Evolutionary conservation across 2,329 filamentous ascomycete genomes (phyloP).

Genomic region (Fusarium acutatum): DNA sequence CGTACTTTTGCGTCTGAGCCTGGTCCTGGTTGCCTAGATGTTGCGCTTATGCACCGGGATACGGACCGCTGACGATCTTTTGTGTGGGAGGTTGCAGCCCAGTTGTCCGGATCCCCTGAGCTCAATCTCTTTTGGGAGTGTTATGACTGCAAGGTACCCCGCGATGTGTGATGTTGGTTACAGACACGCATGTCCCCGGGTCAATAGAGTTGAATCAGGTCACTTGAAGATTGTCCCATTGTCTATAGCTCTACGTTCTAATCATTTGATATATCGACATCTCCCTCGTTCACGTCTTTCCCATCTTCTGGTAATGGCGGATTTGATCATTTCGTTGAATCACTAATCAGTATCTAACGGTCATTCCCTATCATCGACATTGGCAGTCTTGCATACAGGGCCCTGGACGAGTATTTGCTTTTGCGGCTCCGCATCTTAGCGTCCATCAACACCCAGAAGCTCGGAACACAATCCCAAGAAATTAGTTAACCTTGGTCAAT

Average conservation of each 20-base stretch:
- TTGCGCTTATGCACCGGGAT: constrained; percentile 3
- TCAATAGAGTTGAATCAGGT: neutral
- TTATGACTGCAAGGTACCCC: neutral
- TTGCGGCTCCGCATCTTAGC: constrained; percentile 26
- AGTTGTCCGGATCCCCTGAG: neutral
- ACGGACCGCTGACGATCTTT: constrained; percentile 20
- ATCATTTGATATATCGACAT: neutral
- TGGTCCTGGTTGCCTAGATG: neutral
- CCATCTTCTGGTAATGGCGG: accelerated
- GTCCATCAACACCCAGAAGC: neutral
- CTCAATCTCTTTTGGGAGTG: neutral
- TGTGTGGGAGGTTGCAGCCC: neutral
- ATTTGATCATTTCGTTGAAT: neutral
- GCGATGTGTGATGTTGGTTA: neutral
- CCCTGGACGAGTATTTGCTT: constrained; percentile 4
- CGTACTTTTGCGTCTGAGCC: neutral
- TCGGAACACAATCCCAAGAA: neutral
- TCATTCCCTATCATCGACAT: neutral
- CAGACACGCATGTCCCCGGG: neutral
- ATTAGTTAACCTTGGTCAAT: neutral
- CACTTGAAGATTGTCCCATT: too few relatives aligned
- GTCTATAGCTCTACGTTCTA: neutral
- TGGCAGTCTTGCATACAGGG: neutral
- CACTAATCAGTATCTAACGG: neutral
- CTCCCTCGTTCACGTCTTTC: neutral